phyloP scores from a whole-genome alignment of 225 moss, liverwort and hornwort genomes.

The Marchantia polymorpha region DNA sequence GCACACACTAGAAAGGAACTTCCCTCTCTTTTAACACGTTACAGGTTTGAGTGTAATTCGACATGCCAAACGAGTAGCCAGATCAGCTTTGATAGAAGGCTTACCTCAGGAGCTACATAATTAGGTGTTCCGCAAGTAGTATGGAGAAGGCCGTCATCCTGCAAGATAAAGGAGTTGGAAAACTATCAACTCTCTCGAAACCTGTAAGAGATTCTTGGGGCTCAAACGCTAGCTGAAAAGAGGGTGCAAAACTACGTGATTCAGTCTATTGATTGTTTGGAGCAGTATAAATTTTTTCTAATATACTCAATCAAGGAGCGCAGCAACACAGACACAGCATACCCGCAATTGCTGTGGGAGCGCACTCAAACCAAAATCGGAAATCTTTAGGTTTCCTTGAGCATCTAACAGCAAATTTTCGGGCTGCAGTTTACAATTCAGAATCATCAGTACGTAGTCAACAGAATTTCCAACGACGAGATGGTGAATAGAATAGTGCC shows the following conservation, averaged over 20 bases:
- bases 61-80: neutral
- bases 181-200: neutral
- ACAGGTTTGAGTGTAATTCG: neutral
- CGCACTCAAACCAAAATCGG: conserved; percentile 98
- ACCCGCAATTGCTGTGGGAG: conserved; percentile 98
- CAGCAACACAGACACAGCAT: conserved; percentile 15
- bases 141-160: conserved; percentile 96
- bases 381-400: conserved; percentile 79
- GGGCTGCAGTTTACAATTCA: conserved; percentile 51
- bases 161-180: conserved; percentile 32
- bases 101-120: conserved; percentile 97
- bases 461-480: neutral
- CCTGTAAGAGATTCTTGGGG: neutral
- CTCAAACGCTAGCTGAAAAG: neutral
- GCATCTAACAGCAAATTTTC: conserved; percentile 94
- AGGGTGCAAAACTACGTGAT: neutral
- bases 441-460: neutral
- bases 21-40: neutral
- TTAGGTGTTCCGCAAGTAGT: conserved; percentile 99
- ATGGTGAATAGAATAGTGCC: neutral
- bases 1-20: neutral
- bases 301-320: neutral
- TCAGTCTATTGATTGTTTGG: neutral
- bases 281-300: too few relatives aligned
- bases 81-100: neutral